phyloP scores from a whole-genome alignment of 2,329 filamentous ascomycete species.

The Nemania sp. region DNA sequence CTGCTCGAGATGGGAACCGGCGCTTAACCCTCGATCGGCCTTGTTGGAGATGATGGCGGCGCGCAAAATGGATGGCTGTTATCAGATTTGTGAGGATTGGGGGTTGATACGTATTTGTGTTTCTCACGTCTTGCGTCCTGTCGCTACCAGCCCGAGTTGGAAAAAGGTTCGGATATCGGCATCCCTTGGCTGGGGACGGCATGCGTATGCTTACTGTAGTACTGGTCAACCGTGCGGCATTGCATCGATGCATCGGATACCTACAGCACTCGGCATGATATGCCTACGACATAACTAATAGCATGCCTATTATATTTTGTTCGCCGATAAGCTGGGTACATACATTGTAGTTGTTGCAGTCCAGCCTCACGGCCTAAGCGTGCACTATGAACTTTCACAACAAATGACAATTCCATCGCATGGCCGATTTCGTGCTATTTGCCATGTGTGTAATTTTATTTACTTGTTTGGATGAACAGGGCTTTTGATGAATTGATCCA shows the following conservation, averaged over 20 bases:
- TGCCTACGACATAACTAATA: neutral
- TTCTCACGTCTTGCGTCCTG: neutral
- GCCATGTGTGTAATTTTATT: conserved; percentile 8
- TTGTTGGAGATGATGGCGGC: conserved; percentile 9
- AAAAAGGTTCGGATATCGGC: conserved; percentile 15
- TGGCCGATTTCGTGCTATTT: neutral
- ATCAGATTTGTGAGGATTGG: neutral
- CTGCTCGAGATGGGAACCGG: neutral
- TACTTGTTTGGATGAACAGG: neutral
- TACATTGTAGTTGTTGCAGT: too few species aligned
- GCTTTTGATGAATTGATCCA: conserved; percentile 12
- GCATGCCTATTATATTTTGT: neutral
- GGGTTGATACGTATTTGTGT: conserved; percentile 26
- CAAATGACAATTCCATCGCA: neutral
- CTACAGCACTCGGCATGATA: neutral
- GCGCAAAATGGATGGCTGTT: conserved; percentile 3
- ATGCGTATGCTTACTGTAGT: conserved; percentile 31
- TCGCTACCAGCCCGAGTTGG: neutral
- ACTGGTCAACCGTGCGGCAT: conserved; percentile 8
- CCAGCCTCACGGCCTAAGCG: neutral
- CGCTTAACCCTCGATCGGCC: neutral
- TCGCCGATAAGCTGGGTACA: neutral
- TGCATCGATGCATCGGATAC: conserved; percentile 8
- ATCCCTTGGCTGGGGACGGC: conserved; percentile 2
- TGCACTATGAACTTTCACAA: neutral